phyloP scores from a whole-genome alignment of 1,284 basidiomycete species.

The Boletus nobilissimus region DNA sequence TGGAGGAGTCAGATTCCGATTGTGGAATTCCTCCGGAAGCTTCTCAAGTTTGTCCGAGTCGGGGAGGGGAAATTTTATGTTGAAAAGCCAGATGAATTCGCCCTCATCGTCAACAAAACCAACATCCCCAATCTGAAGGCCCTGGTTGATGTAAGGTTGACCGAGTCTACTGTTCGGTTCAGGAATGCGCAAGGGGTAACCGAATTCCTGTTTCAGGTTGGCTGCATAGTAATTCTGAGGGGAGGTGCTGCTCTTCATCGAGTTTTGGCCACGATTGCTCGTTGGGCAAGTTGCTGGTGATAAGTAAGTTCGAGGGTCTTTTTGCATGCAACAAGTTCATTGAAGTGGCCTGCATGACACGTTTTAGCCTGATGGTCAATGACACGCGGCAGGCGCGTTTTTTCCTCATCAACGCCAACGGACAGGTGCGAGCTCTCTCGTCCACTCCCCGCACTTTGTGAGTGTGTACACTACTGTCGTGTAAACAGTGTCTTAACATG shows the following conservation, averaged over 20 bases:
- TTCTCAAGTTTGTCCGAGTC: not conserved
- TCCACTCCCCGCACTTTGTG: constrained; percentile 72
- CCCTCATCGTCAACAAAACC: not conserved
- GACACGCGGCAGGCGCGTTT: constrained; percentile 34
- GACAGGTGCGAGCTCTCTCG: constrained; percentile 58
- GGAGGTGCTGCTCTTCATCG: too few species aligned
- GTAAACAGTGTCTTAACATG: not conserved
- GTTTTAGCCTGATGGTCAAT: too few species aligned
- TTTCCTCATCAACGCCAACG: constrained; percentile 43
- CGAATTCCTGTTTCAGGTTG: not conserved
- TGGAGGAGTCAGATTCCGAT: too few species aligned
- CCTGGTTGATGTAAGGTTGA: not conserved
- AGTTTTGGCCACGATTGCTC: too few species aligned
- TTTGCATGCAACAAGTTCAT: too few species aligned
- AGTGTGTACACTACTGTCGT: constrained; percentile 43
- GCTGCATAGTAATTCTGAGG: not conserved
- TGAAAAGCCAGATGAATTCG: not conserved
- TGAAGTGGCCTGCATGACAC: too few species aligned
- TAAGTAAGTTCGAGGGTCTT: too few species aligned
- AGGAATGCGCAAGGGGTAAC: not conserved
- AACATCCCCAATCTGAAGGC: not conserved
- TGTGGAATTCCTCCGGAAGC: not conserved
- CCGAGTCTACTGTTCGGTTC: not conserved
- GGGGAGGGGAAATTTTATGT: not conserved
- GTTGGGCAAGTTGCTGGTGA: too few species aligned